Evolutionary conservation across 1,139 yeast genomes (phyloP).

Genomic region (Candida mesenterica): DNA sequence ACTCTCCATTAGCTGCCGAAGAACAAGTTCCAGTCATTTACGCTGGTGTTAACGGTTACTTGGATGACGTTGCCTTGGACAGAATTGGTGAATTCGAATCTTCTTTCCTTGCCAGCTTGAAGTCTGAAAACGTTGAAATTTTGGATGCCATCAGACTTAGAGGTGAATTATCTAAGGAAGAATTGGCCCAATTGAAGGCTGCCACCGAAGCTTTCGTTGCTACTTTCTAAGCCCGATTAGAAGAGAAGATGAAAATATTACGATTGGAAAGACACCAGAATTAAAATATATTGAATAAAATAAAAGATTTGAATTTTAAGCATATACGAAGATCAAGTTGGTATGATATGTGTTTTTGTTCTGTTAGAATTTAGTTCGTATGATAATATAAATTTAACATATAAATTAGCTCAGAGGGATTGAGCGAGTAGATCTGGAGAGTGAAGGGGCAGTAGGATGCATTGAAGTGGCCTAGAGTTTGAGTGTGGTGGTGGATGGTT

Average conservation of each 20-base stretch:
- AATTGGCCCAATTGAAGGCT: constrained; percentile 81
- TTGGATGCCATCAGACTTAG: constrained; percentile 78
- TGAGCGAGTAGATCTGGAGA: too few species aligned
- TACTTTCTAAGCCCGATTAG: constrained; percentile 53
- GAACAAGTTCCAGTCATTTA: constrained; percentile 98
- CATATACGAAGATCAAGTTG: background rate
- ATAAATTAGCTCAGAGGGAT: background rate
- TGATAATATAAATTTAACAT: background rate
- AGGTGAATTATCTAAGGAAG: constrained; percentile 91
- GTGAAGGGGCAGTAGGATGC: background rate
- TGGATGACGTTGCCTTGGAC: constrained; percentile 82
- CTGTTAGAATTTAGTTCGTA: background rate
- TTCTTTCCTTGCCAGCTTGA: constrained; percentile 86
- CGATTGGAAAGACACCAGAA: background rate
- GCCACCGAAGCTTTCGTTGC: constrained; percentile 92
- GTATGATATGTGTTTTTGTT: background rate
- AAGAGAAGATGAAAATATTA: constrained; percentile 2
- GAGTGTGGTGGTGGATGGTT: too few species aligned
- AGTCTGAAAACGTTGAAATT: constrained; percentile 84
- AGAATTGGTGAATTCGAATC: constrained; percentile 91
- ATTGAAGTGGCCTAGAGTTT: too few species aligned
- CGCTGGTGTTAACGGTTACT: constrained; percentile 99
- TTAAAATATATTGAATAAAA: constrained; percentile 3
- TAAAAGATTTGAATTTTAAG: background rate
- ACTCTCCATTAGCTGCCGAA: constrained; percentile 95